Conservation (phyloP, 371 early-diverging fungal genomes). For the Lichtheimia ornata region DNA sequence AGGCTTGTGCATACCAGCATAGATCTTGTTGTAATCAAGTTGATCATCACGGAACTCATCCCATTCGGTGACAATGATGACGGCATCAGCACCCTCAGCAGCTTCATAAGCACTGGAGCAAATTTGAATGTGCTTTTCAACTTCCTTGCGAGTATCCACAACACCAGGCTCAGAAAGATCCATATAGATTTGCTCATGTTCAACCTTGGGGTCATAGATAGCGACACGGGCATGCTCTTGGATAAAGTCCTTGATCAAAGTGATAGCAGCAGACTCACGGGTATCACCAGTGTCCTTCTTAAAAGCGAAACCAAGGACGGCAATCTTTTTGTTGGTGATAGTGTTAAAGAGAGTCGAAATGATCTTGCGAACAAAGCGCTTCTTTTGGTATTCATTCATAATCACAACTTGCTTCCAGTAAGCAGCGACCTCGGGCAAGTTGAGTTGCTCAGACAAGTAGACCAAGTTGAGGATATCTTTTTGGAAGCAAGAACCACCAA, state of each 20-base stretch:
- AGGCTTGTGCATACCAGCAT: conserved; percentile 81
- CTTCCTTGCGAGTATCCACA: conserved; percentile 59
- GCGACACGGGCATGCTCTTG: conserved; percentile 79
- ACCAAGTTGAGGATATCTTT: conserved; percentile 95
- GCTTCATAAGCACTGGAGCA: conserved; percentile 69
- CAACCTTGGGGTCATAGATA: conserved; percentile 94
- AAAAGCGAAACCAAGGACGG: conserved; percentile 92
- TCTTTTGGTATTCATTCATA: conserved; percentile 94
- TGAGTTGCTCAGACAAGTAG: conserved; percentile 81
- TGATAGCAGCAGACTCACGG: conserved; percentile 91
- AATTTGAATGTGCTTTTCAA: conserved; percentile 68
- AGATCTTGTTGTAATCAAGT: conserved; percentile 76
- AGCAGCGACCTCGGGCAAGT: conserved; percentile 89
- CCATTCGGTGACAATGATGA: conserved; percentile 92
- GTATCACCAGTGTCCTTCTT: conserved; percentile 97
- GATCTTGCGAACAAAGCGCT: conserved; percentile 78
- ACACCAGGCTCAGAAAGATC: conserved; percentile 79
- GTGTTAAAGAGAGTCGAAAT: conserved; percentile 80
- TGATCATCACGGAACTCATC: conserved; percentile 81
- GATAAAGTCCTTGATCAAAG: conserved; percentile 79
- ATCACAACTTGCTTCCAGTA: conserved; percentile 93
- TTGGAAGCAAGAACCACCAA: conserved; percentile 96
- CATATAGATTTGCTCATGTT: conserved; percentile 75
- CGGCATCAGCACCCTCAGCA: conserved; percentile 74
- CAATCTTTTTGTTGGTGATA: conserved; percentile 82